A percentile compares a stretch with the other conserved stretches of the same genome.
Conservation (phyloP, 139 green algal species). For the Edaphochlamys debaryana region DNA sequence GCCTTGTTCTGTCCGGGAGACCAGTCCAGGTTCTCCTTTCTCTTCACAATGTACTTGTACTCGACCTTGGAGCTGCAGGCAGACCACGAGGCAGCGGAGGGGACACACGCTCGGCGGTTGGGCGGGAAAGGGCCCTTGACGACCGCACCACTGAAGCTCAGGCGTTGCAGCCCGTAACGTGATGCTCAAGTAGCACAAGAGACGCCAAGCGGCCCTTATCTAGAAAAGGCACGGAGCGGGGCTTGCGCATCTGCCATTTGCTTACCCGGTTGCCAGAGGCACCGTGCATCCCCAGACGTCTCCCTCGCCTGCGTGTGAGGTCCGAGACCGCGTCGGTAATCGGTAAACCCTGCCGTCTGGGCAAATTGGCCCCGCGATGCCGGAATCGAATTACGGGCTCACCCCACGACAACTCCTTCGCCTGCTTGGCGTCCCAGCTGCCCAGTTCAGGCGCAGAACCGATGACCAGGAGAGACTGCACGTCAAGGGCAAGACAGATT, state of each 20-base stretch:
- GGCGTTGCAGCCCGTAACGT: too few species aligned
- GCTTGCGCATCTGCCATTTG: too few species aligned
- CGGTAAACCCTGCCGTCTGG: too few species aligned
- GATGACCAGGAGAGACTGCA: slow-evolving; percentile 8
- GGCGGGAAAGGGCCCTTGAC: not conserved
- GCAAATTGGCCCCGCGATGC: too few species aligned
- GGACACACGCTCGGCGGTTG: not conserved
- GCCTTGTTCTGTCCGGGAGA: slow-evolving; percentile 22
- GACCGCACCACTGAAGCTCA: not conserved
- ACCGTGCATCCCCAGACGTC: too few species aligned
- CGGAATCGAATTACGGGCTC: too few species aligned
- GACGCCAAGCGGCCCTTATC: not conserved
- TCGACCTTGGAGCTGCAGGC: not conserved
- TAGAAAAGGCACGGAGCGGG: not conserved
- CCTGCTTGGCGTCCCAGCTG: not conserved
- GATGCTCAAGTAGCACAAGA: too few species aligned
- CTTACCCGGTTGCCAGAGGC: not conserved
- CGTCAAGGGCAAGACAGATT: not conserved
- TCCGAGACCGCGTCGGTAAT: too few species aligned
- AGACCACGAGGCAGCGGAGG: not conserved
- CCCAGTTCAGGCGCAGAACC: not conserved
- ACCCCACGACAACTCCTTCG: not conserved
- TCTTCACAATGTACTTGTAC: slow-evolving; percentile 44
- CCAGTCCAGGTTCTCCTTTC: slow-evolving; percentile 32
- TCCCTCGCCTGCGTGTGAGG: too few species aligned